Conservation (phyloP, 306 rosid species). For the Castanea crenata region DNA sequence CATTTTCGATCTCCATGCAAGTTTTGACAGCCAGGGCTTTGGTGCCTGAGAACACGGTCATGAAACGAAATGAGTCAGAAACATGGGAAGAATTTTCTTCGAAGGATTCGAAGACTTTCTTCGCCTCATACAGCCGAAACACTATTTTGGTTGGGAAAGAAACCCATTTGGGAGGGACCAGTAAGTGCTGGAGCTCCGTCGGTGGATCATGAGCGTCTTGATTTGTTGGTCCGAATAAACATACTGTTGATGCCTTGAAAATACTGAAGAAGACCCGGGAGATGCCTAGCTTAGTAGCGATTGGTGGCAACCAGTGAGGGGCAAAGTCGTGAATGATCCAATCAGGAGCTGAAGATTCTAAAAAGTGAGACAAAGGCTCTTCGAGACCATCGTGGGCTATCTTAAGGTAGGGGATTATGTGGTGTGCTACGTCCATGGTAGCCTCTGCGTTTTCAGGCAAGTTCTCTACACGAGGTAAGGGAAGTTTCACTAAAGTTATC, state of each 20-base stretch:
- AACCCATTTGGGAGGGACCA: conserved; percentile 21
- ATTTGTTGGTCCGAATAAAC: not conserved
- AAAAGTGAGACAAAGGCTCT: conserved; percentile 3
- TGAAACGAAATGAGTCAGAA: not conserved
- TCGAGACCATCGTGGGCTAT: conserved; percentile 24
- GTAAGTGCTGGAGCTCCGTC: conserved; percentile 4
- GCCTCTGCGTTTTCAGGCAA: no score
- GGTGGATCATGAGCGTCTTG: not conserved
- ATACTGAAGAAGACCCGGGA: conserved; percentile 4
- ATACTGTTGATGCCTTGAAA: not conserved
- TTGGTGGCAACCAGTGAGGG: conserved; percentile 13
- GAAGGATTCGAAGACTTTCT: not conserved
- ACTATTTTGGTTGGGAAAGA: conserved; percentile 18
- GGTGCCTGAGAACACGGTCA: not conserved
- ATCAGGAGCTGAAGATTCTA: conserved; percentile 9
- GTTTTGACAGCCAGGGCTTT: conserved; percentile 22
- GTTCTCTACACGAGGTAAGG: no score
- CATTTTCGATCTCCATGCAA: conserved; percentile 29
- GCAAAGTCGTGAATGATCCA: conserved; percentile 14
- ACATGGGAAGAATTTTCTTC: conserved; percentile 3
- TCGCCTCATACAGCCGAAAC: conserved; percentile 10
- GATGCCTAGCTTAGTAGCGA: conserved; percentile 1
- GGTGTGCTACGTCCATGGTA: not conserved
- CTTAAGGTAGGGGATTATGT: conserved; percentile 14
- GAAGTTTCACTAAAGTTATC: not conserved